Evolutionary conservation across 176 grass and related monocot species (phyloP), one percentile per base, ranked within the genome.

Genomic region (Luzula sylvatica): DNA sequence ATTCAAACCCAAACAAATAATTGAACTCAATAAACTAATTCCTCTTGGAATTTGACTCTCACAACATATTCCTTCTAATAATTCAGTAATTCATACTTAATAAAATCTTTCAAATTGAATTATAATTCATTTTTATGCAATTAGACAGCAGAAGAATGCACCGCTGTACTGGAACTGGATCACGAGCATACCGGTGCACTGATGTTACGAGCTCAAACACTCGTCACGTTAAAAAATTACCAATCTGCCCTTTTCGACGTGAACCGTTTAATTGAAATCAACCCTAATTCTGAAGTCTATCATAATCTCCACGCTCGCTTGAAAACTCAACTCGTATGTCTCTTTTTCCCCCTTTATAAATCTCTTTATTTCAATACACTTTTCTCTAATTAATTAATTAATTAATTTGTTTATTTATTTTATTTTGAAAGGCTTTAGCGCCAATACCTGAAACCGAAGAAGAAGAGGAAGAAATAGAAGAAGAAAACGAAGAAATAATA

Each of bases 241-340:
- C 92, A 90, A 38, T 98, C 92, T 3, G 92, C 92, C 58, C 81
- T 98, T 3, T 98, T 98, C 61, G 92, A 98, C 71, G 92, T 90
- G 50, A 98, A 90, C 65, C 61, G 81, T 20, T 46, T 98, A 8
- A 77, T 98, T 3, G 78, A 98, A 40, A 77, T 98, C 40, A 98
- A 89, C 73, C 92, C 92, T 25, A 70, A 75, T 1, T 98, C 78
- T 65, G 81, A 98, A 47, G 74, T 98, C 50, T 98, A 98, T 46
- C 30, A 35, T 23, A 82, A 98, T 53, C 74, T 98, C 9, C 85
- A 86, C 9, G 78, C 81, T 2, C 78, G 92, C 32, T 56, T 98
- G 70, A 90, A 82, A 68, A 90, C 92, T 68, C 92, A 98, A 44
- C 53, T 90, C n/a, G 92, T 89, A 82, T 30, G 77, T 58, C 65